A percentile compares a stretch with the other conserved stretches of the same genome.
phyloP scores from a whole-genome alignment of 495 filamentous ascomycete species.

The Emericellopsis terricola region DNA sequence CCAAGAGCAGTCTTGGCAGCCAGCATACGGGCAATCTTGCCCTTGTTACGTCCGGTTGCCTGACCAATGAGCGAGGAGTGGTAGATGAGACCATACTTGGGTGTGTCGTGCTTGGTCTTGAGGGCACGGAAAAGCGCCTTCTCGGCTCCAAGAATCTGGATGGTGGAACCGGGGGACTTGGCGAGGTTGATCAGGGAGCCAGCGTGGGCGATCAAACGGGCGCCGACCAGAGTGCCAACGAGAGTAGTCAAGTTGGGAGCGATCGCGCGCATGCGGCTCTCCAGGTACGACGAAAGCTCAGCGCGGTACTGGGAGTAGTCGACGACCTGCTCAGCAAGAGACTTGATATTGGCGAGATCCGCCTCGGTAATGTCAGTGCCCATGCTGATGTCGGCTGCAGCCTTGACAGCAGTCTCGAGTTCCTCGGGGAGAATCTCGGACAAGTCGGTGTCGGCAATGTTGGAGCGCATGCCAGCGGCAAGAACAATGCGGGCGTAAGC shows the following conservation, averaged over 20 bases:
- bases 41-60: conserved; percentile 94
- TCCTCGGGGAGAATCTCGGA: conserved; percentile 91
- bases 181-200: conserved; percentile 90
- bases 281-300: conserved; percentile 75
- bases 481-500: conserved; percentile 81
- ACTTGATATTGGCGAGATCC: conserved; percentile 78
- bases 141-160: conserved; percentile 96
- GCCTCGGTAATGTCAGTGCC: conserved; percentile 86
- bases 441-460: conserved; percentile 59
- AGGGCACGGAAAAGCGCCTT: conserved; percentile 96
- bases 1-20: conserved; percentile 85
- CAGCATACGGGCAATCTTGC: conserved; percentile 94
- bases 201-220: conserved; percentile 86
- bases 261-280: conserved; percentile 89
- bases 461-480: conserved; percentile 70
- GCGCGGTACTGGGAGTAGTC: conserved; percentile 74
- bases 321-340: conserved; percentile 85
- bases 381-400: conserved; percentile 92
- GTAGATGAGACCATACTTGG: conserved; percentile 98
- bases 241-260: conserved; percentile 91
- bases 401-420: conserved; percentile 80
- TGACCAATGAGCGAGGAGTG: conserved; percentile 94
- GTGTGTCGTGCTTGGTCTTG: conserved; percentile 98
- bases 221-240: conserved; percentile 87
- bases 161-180: conserved; percentile 88